Percentiles rank a stretch among this genome's conserved stretches.
Evolutionary conservation across 2,329 filamentous ascomycete species (phyloP).

Genomic region (Aspergillus sp.): DNA sequence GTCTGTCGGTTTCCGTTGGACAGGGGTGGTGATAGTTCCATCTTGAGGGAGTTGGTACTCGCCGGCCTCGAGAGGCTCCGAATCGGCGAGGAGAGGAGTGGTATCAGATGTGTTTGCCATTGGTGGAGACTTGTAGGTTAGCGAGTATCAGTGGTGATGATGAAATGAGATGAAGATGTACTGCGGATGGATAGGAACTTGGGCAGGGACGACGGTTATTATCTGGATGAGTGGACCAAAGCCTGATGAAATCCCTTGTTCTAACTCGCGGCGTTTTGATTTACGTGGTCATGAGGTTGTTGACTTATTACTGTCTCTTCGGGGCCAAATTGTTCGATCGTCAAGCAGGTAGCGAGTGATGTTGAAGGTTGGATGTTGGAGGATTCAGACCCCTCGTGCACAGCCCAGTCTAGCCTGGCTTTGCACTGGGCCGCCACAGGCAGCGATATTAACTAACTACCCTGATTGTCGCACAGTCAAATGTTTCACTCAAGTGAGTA

Average conservation of each 20-base stretch:
- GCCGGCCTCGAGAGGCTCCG: background rate
- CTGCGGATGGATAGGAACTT: background rate
- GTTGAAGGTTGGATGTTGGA: background rate
- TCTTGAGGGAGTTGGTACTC: background rate
- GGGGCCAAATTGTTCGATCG: background rate
- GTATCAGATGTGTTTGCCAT: conserved; percentile 3
- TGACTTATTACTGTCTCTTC: background rate
- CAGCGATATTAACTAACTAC: background rate
- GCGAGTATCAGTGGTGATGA: background rate
- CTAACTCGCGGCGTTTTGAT: too few relatives aligned
- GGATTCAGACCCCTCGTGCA: background rate
- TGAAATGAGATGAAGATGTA: background rate
- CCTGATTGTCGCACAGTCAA: background rate
- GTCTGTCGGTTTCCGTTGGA: background rate
- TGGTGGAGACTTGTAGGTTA: background rate
- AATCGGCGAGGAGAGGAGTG: conserved; percentile 4
- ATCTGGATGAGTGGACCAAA: background rate
- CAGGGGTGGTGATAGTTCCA: background rate
- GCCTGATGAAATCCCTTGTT: background rate
- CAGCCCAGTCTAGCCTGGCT: background rate
- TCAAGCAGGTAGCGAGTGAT: too few relatives aligned
- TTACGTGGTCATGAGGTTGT: background rate
- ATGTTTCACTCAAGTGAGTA: background rate
- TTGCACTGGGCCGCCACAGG: background rate
- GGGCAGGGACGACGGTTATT: background rate